Evolutionary conservation across 2,329 filamentous ascomycete genomes (phyloP).

Genomic region (Colletotrichum liaoningense): DNA sequence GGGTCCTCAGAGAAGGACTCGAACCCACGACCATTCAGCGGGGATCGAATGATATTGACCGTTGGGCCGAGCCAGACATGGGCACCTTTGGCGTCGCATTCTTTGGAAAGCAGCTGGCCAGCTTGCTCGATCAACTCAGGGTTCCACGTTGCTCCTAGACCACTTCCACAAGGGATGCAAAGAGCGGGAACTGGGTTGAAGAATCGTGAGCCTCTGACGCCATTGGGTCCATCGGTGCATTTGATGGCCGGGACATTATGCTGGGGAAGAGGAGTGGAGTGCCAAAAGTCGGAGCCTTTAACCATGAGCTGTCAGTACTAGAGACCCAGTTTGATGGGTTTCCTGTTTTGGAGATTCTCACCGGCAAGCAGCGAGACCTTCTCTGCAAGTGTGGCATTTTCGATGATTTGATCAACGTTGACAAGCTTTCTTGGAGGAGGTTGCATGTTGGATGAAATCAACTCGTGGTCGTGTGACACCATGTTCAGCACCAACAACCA

Average conservation of each 20-base stretch:
- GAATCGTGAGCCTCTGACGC: constrained; percentile 74
- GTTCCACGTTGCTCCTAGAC: constrained; percentile 69
- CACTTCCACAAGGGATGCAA: constrained; percentile 70
- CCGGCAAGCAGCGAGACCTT: constrained; percentile 65
- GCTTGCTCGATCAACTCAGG: constrained; percentile 61
- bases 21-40: constrained; percentile 70
- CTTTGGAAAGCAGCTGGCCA: constrained; percentile 62
- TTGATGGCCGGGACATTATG: constrained; percentile 73
- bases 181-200: constrained; percentile 71
- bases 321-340: background rate
- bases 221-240: constrained; percentile 77
- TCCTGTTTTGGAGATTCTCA: constrained; percentile 37
- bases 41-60: constrained; percentile 71
- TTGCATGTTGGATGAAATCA: background rate
- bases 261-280: constrained; percentile 69
- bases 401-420: constrained; percentile 63
- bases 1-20: constrained; percentile 70
- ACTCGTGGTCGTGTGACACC: background rate
- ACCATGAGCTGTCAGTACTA: background rate
- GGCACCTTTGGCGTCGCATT: constrained; percentile 66
- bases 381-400: constrained; percentile 62
- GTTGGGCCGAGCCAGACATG: constrained; percentile 71
- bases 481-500: background rate
- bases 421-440: constrained; percentile 40
- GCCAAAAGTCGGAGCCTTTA: constrained; percentile 75